Evolutionary conservation across 768 basidiomycete genomes (phyloP).

Genomic region (Candolleomyces eurysporus): DNA sequence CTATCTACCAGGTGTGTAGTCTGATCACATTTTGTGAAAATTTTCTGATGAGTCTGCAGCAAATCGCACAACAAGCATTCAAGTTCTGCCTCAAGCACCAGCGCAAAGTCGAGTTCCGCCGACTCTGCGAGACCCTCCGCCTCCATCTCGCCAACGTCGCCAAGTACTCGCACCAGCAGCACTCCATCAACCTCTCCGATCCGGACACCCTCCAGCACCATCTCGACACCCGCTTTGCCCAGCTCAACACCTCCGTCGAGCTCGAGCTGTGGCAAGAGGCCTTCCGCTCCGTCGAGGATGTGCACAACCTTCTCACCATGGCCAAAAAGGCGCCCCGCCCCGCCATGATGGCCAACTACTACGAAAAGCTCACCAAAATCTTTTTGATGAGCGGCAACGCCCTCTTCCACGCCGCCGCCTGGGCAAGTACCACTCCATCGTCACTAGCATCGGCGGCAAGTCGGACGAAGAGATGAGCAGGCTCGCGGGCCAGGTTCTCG

Average conservation of each 20-base stretch:
- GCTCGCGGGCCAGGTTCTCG: constrained; percentile 87
- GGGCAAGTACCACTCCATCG: constrained; percentile 78
- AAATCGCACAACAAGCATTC: constrained; percentile 97
- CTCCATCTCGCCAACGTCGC: constrained; percentile 92
- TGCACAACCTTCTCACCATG: constrained; percentile 92
- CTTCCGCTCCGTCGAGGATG: constrained; percentile 97
- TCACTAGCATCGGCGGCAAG: constrained; percentile 70
- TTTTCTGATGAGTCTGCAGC: constrained; percentile 39
- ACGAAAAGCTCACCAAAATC: constrained; percentile 95
- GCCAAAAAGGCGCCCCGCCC: constrained; percentile 91
- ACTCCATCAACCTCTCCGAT: constrained; percentile 94
- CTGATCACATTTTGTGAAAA: not conserved
- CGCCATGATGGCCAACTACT: constrained; percentile 98
- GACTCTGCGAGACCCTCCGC: constrained; percentile 93
- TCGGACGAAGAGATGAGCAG: constrained; percentile 75
- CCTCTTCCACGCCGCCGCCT: constrained; percentile 94
- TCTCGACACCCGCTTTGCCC: constrained; percentile 95
- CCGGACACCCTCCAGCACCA: constrained; percentile 93
- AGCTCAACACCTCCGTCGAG: constrained; percentile 94
- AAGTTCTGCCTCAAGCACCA: constrained; percentile 92
- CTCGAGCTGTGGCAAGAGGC: constrained; percentile 99
- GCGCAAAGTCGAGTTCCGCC: constrained; percentile 95
- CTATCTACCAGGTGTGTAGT: constrained; percentile 82
- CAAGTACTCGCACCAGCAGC: constrained; percentile 91
- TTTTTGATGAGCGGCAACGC: constrained; percentile 95